Base-by-base conservation (phyloP, 2,329 filamentous ascomycete species). In the Chaetomium olivaceum region DNA sequence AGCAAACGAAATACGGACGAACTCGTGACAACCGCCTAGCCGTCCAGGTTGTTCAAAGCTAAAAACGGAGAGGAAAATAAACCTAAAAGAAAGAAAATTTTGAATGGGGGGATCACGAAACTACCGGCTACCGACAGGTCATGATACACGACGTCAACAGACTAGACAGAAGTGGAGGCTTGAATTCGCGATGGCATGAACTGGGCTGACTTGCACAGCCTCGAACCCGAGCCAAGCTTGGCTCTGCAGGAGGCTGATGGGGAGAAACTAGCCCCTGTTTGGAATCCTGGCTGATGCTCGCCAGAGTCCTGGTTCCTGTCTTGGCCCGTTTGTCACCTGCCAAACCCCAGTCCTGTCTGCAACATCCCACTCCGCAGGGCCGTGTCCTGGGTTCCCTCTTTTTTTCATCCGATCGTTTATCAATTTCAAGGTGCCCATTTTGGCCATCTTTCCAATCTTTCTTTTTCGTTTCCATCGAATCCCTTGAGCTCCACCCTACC, bases 341-440 rank as follows among this genome's bases (percentile, higher is more conserved):
- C 59, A 55, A 66, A 55, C 48, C 43, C 21, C 57, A 64, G 39
- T 61, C 56, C 63, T 60, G 52, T 56, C 55, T 31, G 58, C 56
- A 48, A 29, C 67, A 63, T 58, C 52, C 56, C 56, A 57, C 39
- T 29, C 8, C 14, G 8, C 46, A 36, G n/a, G 5, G 4, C 14
- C 33, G 16, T 19, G 21, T 25, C 33, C 52, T 64, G 33, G 68
- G 67, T 51, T 70, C 64, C 68, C 68, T 70, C 68, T 62, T 65
- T 62, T 61, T 62, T 60, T 43, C 27, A 36, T 57, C 36, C 55
- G 39, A 46, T 63, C 48, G 58, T 48, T 39, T 31, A 36, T 52
- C 29, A 48, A 51, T 51, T 52, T 25, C 3, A 29, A 25, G 48
- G 11, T 52, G 55, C 46, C 50, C 46, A 21, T 36, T 50, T 31